Base-by-base conservation (phyloP, 371 early-diverging fungal genomes). In the Circinella minor region DNA sequence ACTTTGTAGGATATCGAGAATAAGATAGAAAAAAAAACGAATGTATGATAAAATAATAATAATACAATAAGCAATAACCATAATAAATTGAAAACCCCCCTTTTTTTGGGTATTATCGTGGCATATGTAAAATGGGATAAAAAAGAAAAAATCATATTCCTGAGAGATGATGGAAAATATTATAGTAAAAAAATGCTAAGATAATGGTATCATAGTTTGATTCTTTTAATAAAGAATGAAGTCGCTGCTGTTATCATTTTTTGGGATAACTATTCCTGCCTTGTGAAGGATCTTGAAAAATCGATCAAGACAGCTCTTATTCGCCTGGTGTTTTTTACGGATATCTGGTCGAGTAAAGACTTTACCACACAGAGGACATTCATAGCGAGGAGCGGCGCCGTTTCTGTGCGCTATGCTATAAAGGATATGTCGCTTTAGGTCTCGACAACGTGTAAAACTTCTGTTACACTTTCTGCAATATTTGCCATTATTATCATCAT, bases 341-440 rank as follows among this genome's bases (percentile, higher is more conserved):
- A 57, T 57, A 57, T 57, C 57, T 5, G 57, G 57, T 57, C 57
- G 57, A 10, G 57, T 57, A 57, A 57, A 57, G 6, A 7, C 7
- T n/a, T 57, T 57, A 7, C 57, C 57, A 57, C 57, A 57, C 4
- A 57, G 18, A 10, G 57, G 57, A 34, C 57, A 57, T 18, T 57
- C 27, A n/a, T 27, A 57, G 57, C 34, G 1, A n/a, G 51, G 27
- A 34, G n/a, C 27, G 57, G 11, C 14, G 4, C 27, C 34, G 57
- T 34, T 57, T 57, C 57, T 57, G 27, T 57, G 57, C 6, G 57
- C 57, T 14, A 27, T 57, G 57, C 57, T 57, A 57, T 7, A 57
- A 9, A 5, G 57, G 9, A 57, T 57, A 34, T 57, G 57, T 4
- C 57, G 57, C 27, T 57, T 57, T 3, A 57, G 27, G 27, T 57